Percentiles rank a stretch among this genome's conserved stretches.
phyloP scores from a whole-genome alignment of 2,329 filamentous ascomycete genomes.

The Zymoseptoria crescenta region DNA sequence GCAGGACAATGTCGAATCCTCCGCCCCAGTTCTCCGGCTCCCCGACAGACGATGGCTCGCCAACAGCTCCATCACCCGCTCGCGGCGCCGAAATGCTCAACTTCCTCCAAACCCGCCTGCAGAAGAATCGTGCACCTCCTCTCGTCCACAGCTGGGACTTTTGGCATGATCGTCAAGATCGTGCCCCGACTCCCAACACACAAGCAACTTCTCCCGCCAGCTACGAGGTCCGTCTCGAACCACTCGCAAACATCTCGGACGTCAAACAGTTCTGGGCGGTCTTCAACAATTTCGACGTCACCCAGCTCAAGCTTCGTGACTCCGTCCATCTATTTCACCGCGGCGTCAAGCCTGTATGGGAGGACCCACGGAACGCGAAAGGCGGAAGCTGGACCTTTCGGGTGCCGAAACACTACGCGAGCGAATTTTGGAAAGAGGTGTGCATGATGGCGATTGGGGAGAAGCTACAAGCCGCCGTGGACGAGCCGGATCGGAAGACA shows the following conservation, averaged over 20 bases:
- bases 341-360: constrained; percentile 74
- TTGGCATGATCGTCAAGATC: constrained; percentile 43
- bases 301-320: constrained; percentile 60
- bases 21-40: constrained; percentile 39
- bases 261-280: constrained; percentile 44
- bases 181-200: constrained; percentile 16
- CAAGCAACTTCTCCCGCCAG: constrained; percentile 10
- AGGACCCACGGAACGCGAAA: constrained; percentile 75
- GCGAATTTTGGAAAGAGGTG: constrained; percentile 73
- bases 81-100: constrained; percentile 66
- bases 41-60: constrained; percentile 52
- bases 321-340: constrained; percentile 71
- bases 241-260: constrained; percentile 39
- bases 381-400: constrained; percentile 92
- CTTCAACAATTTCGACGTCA: constrained; percentile 66
- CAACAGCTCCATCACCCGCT: constrained; percentile 57
- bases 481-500: constrained; percentile 36
- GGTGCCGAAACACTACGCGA: constrained; percentile 64
- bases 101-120: constrained; percentile 30
- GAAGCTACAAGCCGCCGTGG: constrained; percentile 63
- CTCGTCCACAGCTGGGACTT: constrained; percentile 47
- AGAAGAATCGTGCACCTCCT: constrained; percentile 41
- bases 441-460: constrained; percentile 78
- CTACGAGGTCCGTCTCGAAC: constrained; percentile 42
- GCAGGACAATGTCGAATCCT: constrained; percentile 19